Evolutionary conservation across 2,329 filamentous ascomycete species (phyloP), one percentile per base, ranked within the genome.

Genomic region (Cladosporium sp.): DNA sequence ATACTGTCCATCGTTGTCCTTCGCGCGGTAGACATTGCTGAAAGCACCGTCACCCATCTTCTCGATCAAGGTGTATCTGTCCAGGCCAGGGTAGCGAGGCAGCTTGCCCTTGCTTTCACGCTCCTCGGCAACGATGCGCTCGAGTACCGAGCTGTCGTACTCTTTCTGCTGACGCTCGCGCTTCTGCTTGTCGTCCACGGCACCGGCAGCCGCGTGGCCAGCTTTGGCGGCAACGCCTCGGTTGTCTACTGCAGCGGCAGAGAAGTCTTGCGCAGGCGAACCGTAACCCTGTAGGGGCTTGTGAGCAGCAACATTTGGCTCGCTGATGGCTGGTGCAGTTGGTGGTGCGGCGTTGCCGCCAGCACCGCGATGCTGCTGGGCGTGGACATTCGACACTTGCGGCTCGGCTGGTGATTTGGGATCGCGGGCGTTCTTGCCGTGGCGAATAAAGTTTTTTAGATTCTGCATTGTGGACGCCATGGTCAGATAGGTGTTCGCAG

Each of bases 41-140:
- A 99, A 99, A 68, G 95, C 95, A 68, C 95, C 95, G 73, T 98
- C 95, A 70, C 95, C 95, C 94, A 99, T 99, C 86, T 98, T 98
- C 81, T 97, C 93, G 62, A 95, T 67, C 38, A 97, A 83, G 64
- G 90, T 87, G 90, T 92, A 99, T 75, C 93, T 84, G 73, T 96
- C 92, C 47, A 96, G 82, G 44, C 92, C 92, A 0, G 92, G 91
- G 74, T 96, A 96, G 72, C 83, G 86, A 49, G 95, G 94, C 75
- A 98, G 89, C 79, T 93, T 96, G 76, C 88, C 88, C 78, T 89
- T 92, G 80, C 84, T 92, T 74, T 92, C 91, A 67, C 93, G 92
- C 83, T 98, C 95, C 77, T 98, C 95, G 65, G 92, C 92, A 1
- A 99, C 88, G 49, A 98, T 89, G 74, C 91, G 89, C 76, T 93